phyloP scores from a whole-genome alignment of 1,284 basidiomycete species.

The Schizophyllum amplum region DNA sequence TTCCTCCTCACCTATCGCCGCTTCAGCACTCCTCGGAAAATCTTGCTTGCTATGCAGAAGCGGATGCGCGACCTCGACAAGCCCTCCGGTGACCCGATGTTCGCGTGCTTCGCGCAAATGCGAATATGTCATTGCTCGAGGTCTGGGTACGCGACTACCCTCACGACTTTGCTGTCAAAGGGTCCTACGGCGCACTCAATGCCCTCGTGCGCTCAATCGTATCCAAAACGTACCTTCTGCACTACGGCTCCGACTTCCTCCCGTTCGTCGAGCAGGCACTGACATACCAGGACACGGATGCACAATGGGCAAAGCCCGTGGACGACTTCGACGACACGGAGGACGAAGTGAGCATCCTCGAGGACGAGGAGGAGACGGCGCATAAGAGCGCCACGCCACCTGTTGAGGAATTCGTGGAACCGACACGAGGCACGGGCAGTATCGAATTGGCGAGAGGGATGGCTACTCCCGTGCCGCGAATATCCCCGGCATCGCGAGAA shows the following conservation, averaged over 20 bases:
- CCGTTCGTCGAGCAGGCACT: conserved; percentile 66
- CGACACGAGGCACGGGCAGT: conserved; percentile 3
- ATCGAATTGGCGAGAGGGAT: conserved; percentile 10
- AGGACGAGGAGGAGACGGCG: conserved; percentile 25
- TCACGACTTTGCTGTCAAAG: conserved; percentile 68
- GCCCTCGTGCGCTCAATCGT: conserved; percentile 71
- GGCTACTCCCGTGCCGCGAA: conserved; percentile 2
- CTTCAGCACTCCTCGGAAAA: conserved; percentile 64
- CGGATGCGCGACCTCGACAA: conserved; percentile 69
- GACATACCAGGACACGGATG: conserved; percentile 53
- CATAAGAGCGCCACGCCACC: conserved; percentile 15
- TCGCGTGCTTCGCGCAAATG: conserved; percentile 79
- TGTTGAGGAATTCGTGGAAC: conserved; percentile 10
- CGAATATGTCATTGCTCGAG: conserved; percentile 74
- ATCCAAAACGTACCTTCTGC: conserved; percentile 68
- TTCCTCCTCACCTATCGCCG: conserved; percentile 75
- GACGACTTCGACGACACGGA: conserved; percentile 27
- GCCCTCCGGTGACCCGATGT: conserved; percentile 69
- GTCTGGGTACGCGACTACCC: conserved; percentile 68
- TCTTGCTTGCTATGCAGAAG: conserved; percentile 79
- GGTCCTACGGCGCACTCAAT: conserved; percentile 59
- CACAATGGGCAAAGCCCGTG: conserved; percentile 58
- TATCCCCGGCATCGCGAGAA: conserved; percentile 9
- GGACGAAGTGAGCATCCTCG: not conserved
- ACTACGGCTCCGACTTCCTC: conserved; percentile 73